phyloP scores from a whole-genome alignment of 2,329 filamentous ascomycete genomes.

The Aspergillus unguis region DNA sequence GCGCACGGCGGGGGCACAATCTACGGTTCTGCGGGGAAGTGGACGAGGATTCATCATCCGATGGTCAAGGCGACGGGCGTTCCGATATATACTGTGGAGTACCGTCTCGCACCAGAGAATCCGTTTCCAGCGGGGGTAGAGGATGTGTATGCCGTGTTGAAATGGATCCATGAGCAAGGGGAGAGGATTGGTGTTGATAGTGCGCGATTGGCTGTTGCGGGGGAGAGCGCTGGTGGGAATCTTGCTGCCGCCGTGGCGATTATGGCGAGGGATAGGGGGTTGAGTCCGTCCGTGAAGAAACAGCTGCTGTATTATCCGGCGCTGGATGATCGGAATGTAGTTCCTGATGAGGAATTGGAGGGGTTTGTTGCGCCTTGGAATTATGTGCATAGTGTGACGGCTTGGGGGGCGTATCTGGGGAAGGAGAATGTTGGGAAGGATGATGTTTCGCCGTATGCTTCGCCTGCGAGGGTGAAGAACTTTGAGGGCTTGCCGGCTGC shows the following conservation, averaged over 20 bases:
- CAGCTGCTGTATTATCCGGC: conserved; percentile 12
- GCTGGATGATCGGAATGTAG: conserved; percentile 11
- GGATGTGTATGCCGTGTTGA: conserved; percentile 24
- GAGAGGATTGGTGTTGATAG: conserved; percentile 18
- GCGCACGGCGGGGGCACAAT: neutral
- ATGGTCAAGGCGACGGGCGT: neutral
- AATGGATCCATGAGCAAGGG: conserved; percentile 21
- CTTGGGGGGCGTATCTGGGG: neutral
- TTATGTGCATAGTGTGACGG: neutral
- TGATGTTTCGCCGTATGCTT: conserved; percentile 3
- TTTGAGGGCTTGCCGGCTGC: neutral
- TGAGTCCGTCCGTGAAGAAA: neutral
- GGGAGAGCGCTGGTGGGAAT: conserved; percentile 20
- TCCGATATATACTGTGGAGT: conserved; percentile 20
- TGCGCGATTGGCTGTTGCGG: conserved; percentile 15
- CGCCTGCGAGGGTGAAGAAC: conserved; percentile 1
- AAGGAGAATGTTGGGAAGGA: neutral
- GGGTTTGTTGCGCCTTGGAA: neutral
- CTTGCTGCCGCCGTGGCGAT: conserved; percentile 9
- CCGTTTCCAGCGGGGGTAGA: conserved; percentile 22
- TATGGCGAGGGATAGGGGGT: conserved; percentile 2
- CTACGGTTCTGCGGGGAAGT: neutral
- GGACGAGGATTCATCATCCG: neutral
- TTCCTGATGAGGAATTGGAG: neutral
- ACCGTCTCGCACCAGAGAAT: conserved; percentile 25